A percentile compares a stretch with the other conserved stretches of the same genome.
Evolutionary conservation across 768 basidiomycete species (phyloP).

Genomic region (Arthromyces matolae): DNA sequence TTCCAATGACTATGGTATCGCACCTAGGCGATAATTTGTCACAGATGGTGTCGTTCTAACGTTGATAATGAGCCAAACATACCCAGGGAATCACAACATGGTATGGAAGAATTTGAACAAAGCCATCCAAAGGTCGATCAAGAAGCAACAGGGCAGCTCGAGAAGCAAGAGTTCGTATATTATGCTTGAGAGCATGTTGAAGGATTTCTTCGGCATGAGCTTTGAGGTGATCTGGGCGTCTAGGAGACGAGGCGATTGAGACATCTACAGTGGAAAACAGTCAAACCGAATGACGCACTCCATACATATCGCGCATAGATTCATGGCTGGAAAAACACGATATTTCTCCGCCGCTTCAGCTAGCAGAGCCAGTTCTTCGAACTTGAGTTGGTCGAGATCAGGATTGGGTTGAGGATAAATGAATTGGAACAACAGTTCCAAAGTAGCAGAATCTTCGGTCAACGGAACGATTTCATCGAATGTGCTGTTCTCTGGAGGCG

Average conservation of each 20-base stretch:
- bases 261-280: not conserved
- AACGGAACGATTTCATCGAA: slow-evolving; percentile 13
- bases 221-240: not conserved
- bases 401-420: slow-evolving; percentile 11
- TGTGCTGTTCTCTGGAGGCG: slow-evolving; percentile 4
- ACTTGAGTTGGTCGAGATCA: slow-evolving; percentile 3
- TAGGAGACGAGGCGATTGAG: not conserved
- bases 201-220: slow-evolving; percentile 4
- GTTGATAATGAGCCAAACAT: not conserved
- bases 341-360: slow-evolving; percentile 26
- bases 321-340: slow-evolving; percentile 22
- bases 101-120: not conserved
- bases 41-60: not conserved
- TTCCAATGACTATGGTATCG: slow-evolving; percentile 4
- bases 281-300: slow-evolving; percentile 2
- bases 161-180: not conserved
- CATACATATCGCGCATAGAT: slow-evolving; percentile 15
- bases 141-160: slow-evolving; percentile 3
- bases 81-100: slow-evolving; percentile 1
- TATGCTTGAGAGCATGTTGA: slow-evolving; percentile 6
- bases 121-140: slow-evolving; percentile 1
- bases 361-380: slow-evolving; percentile 7
- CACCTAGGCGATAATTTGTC: not conserved
- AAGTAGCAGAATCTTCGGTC: slow-evolving; percentile 4
- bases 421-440: slow-evolving; percentile 17